These are phyloP conservation scores for Sporobolus alterniflorus DNA, from an alignment of 202 grass and related monocot genomes.

Conservation along the genomic window DNA sequence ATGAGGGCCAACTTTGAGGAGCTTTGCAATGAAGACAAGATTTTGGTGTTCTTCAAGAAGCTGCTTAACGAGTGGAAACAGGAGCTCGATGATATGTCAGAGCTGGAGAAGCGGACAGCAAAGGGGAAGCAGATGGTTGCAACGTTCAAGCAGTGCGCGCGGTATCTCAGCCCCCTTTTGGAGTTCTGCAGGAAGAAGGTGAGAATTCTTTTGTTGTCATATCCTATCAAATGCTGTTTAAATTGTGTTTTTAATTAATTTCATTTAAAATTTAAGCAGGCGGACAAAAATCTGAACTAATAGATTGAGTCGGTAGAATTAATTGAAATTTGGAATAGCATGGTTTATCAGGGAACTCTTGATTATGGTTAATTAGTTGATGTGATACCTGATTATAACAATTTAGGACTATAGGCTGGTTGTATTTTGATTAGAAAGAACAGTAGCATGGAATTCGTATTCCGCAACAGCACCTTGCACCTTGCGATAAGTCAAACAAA, in stretches of 20 bases:
- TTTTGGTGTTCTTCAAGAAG: slow-evolving; percentile 96
- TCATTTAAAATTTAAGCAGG: not conserved
- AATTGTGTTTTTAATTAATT: slow-evolving; percentile 4
- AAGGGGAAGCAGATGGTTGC: slow-evolving; percentile 95
- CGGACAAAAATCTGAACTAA: not conserved
- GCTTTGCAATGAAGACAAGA: slow-evolving; percentile 90
- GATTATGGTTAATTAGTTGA: not conserved
- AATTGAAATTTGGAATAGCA: slow-evolving; percentile 14
- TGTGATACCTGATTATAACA: not conserved
- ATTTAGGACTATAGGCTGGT: not conserved
- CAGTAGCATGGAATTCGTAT: not conserved
- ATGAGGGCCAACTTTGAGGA: slow-evolving; percentile 94
- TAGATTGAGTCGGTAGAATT: not conserved
- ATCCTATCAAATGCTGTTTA: slow-evolving; percentile 12
- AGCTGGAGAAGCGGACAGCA: slow-evolving; percentile 78
- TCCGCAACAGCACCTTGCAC: not conserved
- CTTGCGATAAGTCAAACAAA: not conserved
- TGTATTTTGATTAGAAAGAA: slow-evolving; percentile 6
- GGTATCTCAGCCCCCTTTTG: slow-evolving; percentile 92
- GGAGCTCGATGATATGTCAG: slow-evolving; percentile 83
- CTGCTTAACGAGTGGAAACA: slow-evolving; percentile 94
- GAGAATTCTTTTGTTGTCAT: not conserved
- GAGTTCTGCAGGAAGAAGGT: slow-evolving; percentile 99
- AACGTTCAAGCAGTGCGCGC: slow-evolving; percentile 92
- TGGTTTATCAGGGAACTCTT: not conserved